Conservation (phyloP, 1,139 yeast genomes). For the Blastobotrys niveus region DNA sequence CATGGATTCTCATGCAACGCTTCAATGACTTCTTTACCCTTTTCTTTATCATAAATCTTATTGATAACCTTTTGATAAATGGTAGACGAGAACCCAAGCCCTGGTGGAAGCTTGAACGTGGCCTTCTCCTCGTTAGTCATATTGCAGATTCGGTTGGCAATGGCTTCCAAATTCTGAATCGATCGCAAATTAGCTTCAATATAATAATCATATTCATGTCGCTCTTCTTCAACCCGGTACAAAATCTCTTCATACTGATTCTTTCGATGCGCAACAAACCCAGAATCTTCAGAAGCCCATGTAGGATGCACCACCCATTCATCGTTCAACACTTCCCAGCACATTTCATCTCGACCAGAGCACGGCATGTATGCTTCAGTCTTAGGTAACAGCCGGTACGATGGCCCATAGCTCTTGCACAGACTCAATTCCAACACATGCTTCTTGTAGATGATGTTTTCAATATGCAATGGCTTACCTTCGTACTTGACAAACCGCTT, state of each 20-base stretch:
- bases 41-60: constrained; percentile 87
- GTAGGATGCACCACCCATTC: constrained; percentile 99
- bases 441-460: constrained; percentile 80
- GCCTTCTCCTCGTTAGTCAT: constrained; percentile 91
- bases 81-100: constrained; percentile 89
- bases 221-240: constrained; percentile 93
- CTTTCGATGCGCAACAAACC: constrained; percentile 94
- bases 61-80: constrained; percentile 90
- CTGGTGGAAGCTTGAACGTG: constrained; percentile 80
- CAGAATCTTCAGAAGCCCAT: constrained; percentile 99
- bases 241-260: constrained; percentile 95
- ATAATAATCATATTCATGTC: constrained; percentile 92
- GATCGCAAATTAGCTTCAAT: constrained; percentile 94
- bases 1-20: constrained; percentile 94
- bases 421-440: constrained; percentile 82
- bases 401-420: constrained; percentile 79
- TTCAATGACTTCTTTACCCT: constrained; percentile 93
- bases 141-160: constrained; percentile 88
- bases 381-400: constrained; percentile 88
- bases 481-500: constrained; percentile 86
- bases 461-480: constrained; percentile 54
- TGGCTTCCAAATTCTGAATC: constrained; percentile 90
- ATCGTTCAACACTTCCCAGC: constrained; percentile 97
- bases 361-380: constrained; percentile 96
- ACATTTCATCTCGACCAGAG: constrained; percentile 97